Evolutionary conservation across 441 rosid genomes (phyloP).

Genomic region (Hypseocharis bilobata): DNA sequence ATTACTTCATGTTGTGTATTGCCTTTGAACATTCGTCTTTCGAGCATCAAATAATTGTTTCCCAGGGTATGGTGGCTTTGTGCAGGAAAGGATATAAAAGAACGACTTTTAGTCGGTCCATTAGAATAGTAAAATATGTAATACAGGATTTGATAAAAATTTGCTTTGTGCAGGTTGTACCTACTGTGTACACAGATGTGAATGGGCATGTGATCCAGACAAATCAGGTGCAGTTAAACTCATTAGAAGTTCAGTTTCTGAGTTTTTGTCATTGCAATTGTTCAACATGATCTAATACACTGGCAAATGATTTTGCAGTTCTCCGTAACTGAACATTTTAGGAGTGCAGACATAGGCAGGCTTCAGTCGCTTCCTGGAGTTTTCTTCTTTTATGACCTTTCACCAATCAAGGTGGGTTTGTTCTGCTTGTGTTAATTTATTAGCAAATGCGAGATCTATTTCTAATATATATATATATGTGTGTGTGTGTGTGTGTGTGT

Average conservation of each 20-base stretch:
- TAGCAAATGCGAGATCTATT: neutral
- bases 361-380: conserved; percentile 78
- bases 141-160: neutral
- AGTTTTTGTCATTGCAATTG: neutral
- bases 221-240: conserved; percentile 53
- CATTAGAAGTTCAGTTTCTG: neutral
- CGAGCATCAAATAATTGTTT: too few relatives aligned
- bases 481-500: neutral
- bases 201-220: conserved; percentile 69
- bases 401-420: conserved; percentile 75
- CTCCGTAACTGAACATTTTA: conserved; percentile 88
- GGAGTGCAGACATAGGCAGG: conserved; percentile 46
- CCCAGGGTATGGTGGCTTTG: neutral
- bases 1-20: too few relatives aligned
- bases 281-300: conserved; percentile 8
- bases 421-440: neutral
- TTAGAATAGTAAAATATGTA: neutral
- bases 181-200: conserved; percentile 78
- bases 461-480: neutral
- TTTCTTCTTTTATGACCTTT: conserved; percentile 93
- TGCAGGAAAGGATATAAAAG: neutral
- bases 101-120: neutral
- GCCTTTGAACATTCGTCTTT: too few relatives aligned
- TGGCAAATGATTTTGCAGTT: conserved; percentile 41
- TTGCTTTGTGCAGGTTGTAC: conserved; percentile 59